Evolutionary conservation across 2,329 filamentous ascomycete genomes (phyloP).

Genomic region (Lachnellula arida): DNA sequence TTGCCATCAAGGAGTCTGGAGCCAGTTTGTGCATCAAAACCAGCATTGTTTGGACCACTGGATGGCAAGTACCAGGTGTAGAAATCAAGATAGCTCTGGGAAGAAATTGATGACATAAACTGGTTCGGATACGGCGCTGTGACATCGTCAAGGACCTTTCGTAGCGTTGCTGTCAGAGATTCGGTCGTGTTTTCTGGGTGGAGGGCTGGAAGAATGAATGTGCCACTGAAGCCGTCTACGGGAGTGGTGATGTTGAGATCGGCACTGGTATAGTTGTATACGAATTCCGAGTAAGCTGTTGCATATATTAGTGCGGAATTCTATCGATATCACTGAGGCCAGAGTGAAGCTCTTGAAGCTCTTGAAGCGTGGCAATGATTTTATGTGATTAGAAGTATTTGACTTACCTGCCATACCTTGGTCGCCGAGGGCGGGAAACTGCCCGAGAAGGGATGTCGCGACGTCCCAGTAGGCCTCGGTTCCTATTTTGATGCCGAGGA

Average conservation of each 20-base stretch:
- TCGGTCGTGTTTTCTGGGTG: slow-evolving; percentile 31
- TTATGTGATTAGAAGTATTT: no score
- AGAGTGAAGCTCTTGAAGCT: no score
- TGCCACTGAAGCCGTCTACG: slow-evolving; percentile 33
- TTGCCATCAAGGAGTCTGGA: slow-evolving; percentile 42
- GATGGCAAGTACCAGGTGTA: slow-evolving; percentile 18
- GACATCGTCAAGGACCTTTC: slow-evolving; percentile 36
- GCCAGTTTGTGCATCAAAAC: slow-evolving; percentile 35
- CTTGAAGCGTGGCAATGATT: no score
- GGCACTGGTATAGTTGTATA: slow-evolving; percentile 34
- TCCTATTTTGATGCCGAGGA: slow-evolving; percentile 28
- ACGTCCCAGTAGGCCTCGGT: slow-evolving; percentile 42
- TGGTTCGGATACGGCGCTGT: slow-evolving; percentile 29
- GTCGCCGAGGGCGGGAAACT: slow-evolving; percentile 44
- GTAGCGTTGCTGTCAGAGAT: slow-evolving; percentile 27
- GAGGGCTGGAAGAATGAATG: slow-evolving; percentile 33
- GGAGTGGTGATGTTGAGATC: slow-evolving; percentile 25
- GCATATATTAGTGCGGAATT: no score
- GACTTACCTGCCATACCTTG: slow-evolving; percentile 37
- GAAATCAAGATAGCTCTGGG: slow-evolving; percentile 17
- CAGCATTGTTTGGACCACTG: slow-evolving; percentile 39
- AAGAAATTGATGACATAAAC: slow-evolving; percentile 16
- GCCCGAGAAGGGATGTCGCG: slow-evolving; percentile 42
- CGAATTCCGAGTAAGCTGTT: slow-evolving; percentile 44
- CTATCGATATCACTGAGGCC: no score